Evolutionary conservation across 768 basidiomycete species (phyloP), one percentile per base, ranked within the genome.

Genomic region (Trametes gibbosa): DNA sequence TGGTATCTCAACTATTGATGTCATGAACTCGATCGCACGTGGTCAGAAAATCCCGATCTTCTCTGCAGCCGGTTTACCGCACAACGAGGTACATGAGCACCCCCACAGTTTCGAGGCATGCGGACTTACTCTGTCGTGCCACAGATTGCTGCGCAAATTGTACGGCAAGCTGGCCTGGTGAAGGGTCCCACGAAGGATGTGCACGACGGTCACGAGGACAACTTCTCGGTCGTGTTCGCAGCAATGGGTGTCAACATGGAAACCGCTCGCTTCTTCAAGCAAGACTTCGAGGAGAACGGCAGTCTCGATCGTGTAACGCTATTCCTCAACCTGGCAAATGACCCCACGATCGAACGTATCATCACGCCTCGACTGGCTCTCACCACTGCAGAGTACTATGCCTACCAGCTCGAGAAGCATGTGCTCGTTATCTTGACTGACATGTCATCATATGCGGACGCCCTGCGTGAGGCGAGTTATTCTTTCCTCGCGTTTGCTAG

Each of bases 181-280:
- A 95, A 94, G 76, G 82, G 95, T 46, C 96, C 97, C 7, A 94
- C 92, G 47, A 98, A 98, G 75, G 94, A 92, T 68, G 95, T 96
- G 16, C 95, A 95, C 69, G 97, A 99, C 70, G 96, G 95, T 56
- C 96, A 98, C 76, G 96, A 97, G 80, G 96, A 99, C 78, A 99
- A 99, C 76, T 99, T 99, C 83, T 96, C 94, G 48, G 95, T 99
- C 69, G 97, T 98, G 48, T 99, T 98, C 72, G 97, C 95, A 56
- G 97, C 97, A 40, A 98, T 99, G 97, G 97, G 97, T 83, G 97
- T 96, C 59, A 99, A 99, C 79, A 97, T 97, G 95, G 97, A 99
- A 75, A 98, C 97, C 6, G 97, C 97, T 48, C 87, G 96, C 53
- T 99, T 97, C 82, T 99, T 99, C 90, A 95, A 96, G 75, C 92